These are phyloP conservation scores for Artemisia tridentata DNA, from an alignment of 129 eudicot species.

Conservation along the genomic window DNA sequence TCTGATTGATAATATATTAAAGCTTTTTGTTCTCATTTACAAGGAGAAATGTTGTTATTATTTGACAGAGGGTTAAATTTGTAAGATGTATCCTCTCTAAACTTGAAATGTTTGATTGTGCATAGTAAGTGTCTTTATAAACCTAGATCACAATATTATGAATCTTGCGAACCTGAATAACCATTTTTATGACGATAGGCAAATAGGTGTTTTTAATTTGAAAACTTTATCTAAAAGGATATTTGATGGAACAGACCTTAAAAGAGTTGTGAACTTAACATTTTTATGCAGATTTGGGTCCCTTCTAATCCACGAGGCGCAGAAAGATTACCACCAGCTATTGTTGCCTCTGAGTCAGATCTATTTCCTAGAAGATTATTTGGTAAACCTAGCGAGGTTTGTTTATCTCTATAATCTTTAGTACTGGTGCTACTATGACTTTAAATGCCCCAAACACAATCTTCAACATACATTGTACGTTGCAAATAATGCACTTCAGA, in stretches of 20 bases:
- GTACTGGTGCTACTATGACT: neutral
- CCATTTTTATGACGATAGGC: neutral
- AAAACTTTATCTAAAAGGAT: neutral
- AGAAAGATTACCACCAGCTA: constrained; percentile 77
- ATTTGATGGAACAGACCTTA: neutral
- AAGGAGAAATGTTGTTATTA: too few relatives aligned
- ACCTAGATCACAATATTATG: too few relatives aligned
- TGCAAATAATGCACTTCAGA: neutral
- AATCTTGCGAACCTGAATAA: too few relatives aligned
- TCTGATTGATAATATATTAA: too few relatives aligned
- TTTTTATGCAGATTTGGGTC: constrained; percentile 67
- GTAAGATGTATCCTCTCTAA: too few relatives aligned
- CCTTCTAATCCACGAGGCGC: constrained; percentile 88
- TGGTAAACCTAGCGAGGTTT: constrained; percentile 83
- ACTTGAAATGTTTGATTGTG: too few relatives aligned
- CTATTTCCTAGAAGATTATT: constrained; percentile 62
- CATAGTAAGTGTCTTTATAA: neutral
- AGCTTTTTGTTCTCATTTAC: neutral
- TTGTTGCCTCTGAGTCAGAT: constrained; percentile 74
- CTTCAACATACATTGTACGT: neutral
- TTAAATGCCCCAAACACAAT: neutral
- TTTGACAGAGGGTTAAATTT: too few relatives aligned
- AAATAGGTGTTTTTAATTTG: neutral
- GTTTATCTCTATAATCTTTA: constrained; percentile 11
- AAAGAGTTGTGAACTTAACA: constrained; percentile 1